A percentile compares a stretch with the other conserved stretches of the same genome.
phyloP scores from a whole-genome alignment of 2,329 filamentous ascomycete genomes.

The Neonectria sp. region DNA sequence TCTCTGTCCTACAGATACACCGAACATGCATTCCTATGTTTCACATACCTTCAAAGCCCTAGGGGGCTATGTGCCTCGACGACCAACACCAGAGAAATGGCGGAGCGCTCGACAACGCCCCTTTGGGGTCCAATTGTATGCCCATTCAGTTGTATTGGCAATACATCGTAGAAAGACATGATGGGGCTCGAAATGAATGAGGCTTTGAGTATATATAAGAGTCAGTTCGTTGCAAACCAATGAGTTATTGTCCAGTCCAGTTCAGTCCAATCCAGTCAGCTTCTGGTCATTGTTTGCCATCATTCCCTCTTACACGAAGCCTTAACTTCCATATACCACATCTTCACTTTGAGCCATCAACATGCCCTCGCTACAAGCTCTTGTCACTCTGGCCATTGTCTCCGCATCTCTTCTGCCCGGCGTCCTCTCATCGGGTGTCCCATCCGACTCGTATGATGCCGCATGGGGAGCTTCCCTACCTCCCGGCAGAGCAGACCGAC shows the following conservation, averaged over 20 bases:
- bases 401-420: not conserved
- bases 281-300: not conserved
- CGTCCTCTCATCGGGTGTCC: not conserved
- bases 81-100: not conserved
- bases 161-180: not conserved
- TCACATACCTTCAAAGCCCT: not conserved
- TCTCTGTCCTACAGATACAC: not conserved
- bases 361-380: not conserved
- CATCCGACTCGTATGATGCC: not conserved
- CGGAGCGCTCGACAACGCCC: not conserved
- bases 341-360: not conserved
- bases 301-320: not conserved
- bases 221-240: not conserved
- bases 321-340: too few relatives aligned
- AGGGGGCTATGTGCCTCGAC: not conserved
- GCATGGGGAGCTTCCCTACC: not conserved
- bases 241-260: not conserved
- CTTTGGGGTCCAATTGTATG: not conserved
- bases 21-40: not conserved
- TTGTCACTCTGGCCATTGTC: not conserved
- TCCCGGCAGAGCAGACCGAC: not conserved
- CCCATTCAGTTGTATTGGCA: not conserved
- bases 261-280: not conserved
- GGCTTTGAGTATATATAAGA: not conserved
- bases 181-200: not conserved